Conservation (phyloP, 2,329 filamentous ascomycete species). For the Cytospora chrysosperma region DNA sequence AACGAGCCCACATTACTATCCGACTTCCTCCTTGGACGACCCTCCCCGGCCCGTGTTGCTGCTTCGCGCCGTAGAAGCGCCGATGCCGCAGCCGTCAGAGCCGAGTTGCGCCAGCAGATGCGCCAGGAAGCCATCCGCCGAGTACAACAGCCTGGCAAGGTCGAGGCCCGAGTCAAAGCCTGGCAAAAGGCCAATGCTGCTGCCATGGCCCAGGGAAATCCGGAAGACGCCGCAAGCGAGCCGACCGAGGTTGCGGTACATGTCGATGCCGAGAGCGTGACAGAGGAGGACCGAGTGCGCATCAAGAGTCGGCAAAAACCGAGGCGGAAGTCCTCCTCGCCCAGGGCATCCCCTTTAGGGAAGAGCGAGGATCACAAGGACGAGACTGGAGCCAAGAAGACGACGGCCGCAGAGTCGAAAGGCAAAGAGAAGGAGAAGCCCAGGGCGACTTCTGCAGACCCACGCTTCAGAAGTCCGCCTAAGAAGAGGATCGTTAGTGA, state of each 20-base stretch:
- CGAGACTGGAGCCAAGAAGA: conserved; percentile 25
- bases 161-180: conserved; percentile 74
- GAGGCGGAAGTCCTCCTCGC: conserved; percentile 32
- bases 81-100: conserved; percentile 55
- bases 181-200: conserved; percentile 81
- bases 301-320: conserved; percentile 53
- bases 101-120: conserved; percentile 54
- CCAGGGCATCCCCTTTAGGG: conserved; percentile 33
- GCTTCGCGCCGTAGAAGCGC: conserved; percentile 52
- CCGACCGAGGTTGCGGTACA: conserved; percentile 60
- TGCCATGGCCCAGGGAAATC: conserved; percentile 54
- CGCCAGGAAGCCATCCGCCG: conserved; percentile 57
- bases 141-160: conserved; percentile 63
- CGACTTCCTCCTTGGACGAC: conserved; percentile 59
- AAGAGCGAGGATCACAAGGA: conserved; percentile 31
- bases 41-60: conserved; percentile 53
- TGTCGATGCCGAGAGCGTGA: conserved; percentile 60
- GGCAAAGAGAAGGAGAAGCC: conserved; percentile 22
- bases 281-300: conserved; percentile 58
- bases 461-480: conserved; percentile 60
- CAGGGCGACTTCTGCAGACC: conserved; percentile 33
- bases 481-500: conserved; percentile 94
- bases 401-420: conserved; percentile 18
- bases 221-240: conserved; percentile 53
- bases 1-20: conserved; percentile 49